Evolutionary conservation across 768 basidiomycete genomes (phyloP).

Genomic region (Cystoderma amianthinum): DNA sequence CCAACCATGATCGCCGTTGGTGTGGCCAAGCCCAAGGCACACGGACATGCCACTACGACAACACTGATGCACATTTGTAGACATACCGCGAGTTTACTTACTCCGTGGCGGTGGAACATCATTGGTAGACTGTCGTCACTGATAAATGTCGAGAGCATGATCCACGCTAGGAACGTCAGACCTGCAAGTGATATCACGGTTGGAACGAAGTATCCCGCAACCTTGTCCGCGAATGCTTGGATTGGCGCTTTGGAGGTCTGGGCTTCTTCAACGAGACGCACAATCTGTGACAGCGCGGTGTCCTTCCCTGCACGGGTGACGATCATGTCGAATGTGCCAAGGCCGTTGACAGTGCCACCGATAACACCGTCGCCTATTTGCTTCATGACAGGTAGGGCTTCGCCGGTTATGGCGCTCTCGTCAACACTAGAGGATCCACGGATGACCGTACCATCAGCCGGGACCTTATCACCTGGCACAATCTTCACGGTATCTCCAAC

Average conservation of each 20-base stretch:
- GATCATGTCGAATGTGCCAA: constrained; percentile 95
- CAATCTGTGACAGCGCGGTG: constrained; percentile 94
- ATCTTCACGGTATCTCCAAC: constrained; percentile 91
- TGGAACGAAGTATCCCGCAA: constrained; percentile 95
- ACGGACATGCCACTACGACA: constrained; percentile 96
- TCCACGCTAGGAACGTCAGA: constrained; percentile 81
- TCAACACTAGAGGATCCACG: constrained; percentile 85
- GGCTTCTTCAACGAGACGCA: constrained; percentile 94
- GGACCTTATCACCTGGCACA: constrained; percentile 93
- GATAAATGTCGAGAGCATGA: constrained; percentile 59
- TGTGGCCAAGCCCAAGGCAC: constrained; percentile 91
- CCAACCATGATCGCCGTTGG: constrained; percentile 99
- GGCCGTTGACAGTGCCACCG: constrained; percentile 93
- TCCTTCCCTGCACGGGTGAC: constrained; percentile 95
- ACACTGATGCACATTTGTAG: constrained; percentile 97
- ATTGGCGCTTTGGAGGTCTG: constrained; percentile 98
- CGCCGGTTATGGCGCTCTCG: constrained; percentile 95
- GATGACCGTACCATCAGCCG: constrained; percentile 90
- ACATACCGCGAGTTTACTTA: constrained; percentile 84
- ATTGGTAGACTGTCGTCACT: constrained; percentile 57
- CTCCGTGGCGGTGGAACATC: constrained; percentile 82
- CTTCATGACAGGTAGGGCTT: constrained; percentile 85
- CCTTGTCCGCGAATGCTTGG: constrained; percentile 90
- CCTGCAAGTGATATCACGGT: constrained; percentile 77
- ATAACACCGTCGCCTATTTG: constrained; percentile 81